A percentile compares a stretch with the other conserved stretches of the same genome.
These are phyloP conservation scores for Pseudophaeomoniella oleicola DNA, from an alignment of 2,329 filamentous ascomycete genomes.

Conservation along the genomic window DNA sequence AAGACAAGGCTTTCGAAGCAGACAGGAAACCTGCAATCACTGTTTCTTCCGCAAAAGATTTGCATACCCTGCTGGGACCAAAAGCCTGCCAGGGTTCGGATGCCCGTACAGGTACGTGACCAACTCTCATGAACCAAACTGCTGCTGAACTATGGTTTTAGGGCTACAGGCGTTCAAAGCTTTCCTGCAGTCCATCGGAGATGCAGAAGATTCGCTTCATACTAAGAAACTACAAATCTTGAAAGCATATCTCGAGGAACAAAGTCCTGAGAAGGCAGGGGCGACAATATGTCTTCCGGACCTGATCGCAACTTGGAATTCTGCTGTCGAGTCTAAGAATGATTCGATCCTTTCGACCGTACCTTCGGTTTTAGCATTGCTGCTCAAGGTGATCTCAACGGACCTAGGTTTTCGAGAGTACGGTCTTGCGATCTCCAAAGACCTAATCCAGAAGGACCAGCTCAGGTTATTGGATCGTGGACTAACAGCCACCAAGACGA, in stretches of 20 bases:
- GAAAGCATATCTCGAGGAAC: conserved; percentile 35
- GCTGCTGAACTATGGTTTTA: too few relatives aligned
- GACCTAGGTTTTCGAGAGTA: conserved; percentile 60
- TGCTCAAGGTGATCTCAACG: conserved; percentile 63
- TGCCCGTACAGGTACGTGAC: too few relatives aligned
- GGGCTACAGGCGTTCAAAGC: conserved; percentile 29
- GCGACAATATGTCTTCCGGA: conserved; percentile 56
- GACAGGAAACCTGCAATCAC: background rate
- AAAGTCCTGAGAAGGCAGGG: conserved; percentile 39
- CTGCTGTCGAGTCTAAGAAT: conserved; percentile 64
- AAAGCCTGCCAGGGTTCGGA: background rate
- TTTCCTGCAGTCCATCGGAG: conserved; percentile 25
- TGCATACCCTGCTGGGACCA: background rate
- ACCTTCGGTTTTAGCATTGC: conserved; percentile 63
- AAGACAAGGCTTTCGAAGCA: background rate
- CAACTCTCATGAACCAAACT: too few relatives aligned
- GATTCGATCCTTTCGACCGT: conserved; percentile 70
- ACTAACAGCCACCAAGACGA: conserved; percentile 64
- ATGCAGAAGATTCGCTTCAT: conserved; percentile 19
- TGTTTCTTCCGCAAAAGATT: background rate
- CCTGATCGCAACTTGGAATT: conserved; percentile 77
- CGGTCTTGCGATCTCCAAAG: conserved; percentile 65
- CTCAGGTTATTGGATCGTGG: conserved; percentile 67
- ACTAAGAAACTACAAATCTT: conserved; percentile 27
- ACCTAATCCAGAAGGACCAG: conserved; percentile 66